Evolutionary conservation across 371 early-diverging fungal species (phyloP).

Genomic region (Lichtheimia corymbifera): DNA sequence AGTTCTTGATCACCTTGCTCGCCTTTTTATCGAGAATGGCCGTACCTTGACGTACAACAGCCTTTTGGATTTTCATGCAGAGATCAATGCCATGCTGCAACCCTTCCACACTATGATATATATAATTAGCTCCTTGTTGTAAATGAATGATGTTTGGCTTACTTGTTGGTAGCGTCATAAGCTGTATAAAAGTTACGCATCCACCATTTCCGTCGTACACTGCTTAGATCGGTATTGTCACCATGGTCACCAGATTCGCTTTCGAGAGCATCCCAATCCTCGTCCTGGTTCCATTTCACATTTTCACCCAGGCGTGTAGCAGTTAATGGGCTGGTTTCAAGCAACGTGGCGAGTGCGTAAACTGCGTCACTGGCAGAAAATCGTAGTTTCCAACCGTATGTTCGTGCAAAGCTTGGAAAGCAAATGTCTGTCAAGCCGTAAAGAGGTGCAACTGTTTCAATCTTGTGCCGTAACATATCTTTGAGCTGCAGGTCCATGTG

Average conservation of each 20-base stretch:
- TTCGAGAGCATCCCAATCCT: slow-evolving; percentile 31
- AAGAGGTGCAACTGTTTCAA: slow-evolving; percentile 71
- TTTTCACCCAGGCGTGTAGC: slow-evolving; percentile 45
- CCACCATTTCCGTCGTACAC: slow-evolving; percentile 57
- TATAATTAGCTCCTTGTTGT: background rate
- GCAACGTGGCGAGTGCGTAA: slow-evolving; percentile 73
- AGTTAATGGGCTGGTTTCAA: slow-evolving; percentile 63
- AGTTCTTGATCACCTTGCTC: slow-evolving; percentile 66
- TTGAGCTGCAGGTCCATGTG: slow-evolving; percentile 85
- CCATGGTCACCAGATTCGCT: slow-evolving; percentile 13
- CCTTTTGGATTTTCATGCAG: slow-evolving; percentile 75
- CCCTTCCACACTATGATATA: slow-evolving; percentile 43
- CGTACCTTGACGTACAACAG: slow-evolving; percentile 74
- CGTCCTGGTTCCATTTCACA: slow-evolving; percentile 32
- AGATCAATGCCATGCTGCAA: slow-evolving; percentile 69
- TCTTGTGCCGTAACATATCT: slow-evolving; percentile 58
- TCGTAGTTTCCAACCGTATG: slow-evolving; percentile 74
- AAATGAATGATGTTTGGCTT: background rate
- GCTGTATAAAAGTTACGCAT: slow-evolving; percentile 81
- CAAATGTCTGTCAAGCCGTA: slow-evolving; percentile 78
- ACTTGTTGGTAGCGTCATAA: slow-evolving; percentile 77
- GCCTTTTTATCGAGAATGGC: slow-evolving; percentile 75
- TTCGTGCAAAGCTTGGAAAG: slow-evolving; percentile 80
- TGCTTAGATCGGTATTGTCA: slow-evolving; percentile 15
- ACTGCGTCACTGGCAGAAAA: slow-evolving; percentile 85